These are phyloP conservation scores for Mitragyna speciosa DNA, from an alignment of 257 asterid species.

Conservation along the genomic window DNA sequence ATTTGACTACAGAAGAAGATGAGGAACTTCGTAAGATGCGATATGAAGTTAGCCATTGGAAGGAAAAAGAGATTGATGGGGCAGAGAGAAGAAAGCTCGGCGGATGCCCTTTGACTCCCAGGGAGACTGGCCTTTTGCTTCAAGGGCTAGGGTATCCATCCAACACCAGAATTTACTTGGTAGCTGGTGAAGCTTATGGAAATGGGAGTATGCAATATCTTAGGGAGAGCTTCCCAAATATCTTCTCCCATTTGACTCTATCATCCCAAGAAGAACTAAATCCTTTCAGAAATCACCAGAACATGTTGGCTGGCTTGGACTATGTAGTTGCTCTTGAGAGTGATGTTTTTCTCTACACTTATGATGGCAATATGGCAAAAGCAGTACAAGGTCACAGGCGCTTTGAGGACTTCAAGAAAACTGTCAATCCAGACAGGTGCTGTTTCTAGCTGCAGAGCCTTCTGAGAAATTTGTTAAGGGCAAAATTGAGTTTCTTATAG, in stretches of 20 bases:
- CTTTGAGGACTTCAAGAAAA: slow-evolving; percentile 84
- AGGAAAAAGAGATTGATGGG: slow-evolving; percentile 92
- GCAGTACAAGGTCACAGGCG: slow-evolving; percentile 98
- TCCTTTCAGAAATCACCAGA: slow-evolving; percentile 81
- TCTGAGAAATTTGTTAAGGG: not conserved
- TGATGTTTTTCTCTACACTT: slow-evolving; percentile 81
- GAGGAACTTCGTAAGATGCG: slow-evolving; percentile 83
- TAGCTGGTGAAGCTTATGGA: slow-evolving; percentile 95
- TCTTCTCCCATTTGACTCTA: slow-evolving; percentile 73
- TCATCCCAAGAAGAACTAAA: slow-evolving; percentile 65
- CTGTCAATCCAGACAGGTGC: slow-evolving; percentile 85
- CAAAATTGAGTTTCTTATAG: not conserved
- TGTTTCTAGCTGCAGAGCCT: not conserved
- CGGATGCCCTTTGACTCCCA: slow-evolving; percentile 95
- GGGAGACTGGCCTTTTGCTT: slow-evolving; percentile 89
- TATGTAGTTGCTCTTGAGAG: slow-evolving; percentile 85
- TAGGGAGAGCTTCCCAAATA: slow-evolving; percentile 65
- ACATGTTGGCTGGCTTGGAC: slow-evolving; percentile 96
- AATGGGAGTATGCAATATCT: slow-evolving; percentile 88
- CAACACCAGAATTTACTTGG: slow-evolving; percentile 75
- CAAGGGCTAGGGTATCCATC: slow-evolving; percentile 78
- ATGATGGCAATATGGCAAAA: slow-evolving; percentile 98
- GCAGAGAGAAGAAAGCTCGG: slow-evolving; percentile 75
- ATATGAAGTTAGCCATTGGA: slow-evolving; percentile 89
- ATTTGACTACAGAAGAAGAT: slow-evolving; percentile 75